phyloP scores from a whole-genome alignment of 2,329 filamentous ascomycete species.

The Dactylellina drechsleri region DNA sequence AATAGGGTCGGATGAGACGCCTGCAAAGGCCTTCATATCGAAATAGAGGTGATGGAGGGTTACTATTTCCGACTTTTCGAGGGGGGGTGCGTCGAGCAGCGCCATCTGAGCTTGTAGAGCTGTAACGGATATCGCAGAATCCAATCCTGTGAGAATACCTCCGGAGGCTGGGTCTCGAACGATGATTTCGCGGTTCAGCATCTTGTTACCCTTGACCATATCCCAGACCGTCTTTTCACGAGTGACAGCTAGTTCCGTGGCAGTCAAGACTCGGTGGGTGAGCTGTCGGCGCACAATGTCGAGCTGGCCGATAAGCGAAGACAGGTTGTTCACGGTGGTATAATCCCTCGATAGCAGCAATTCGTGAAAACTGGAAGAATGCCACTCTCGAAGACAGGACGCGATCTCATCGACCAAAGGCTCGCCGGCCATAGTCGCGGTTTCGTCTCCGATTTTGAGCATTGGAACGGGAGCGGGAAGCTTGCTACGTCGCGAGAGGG shows the following conservation, averaged over 20 bases:
- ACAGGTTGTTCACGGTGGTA: slow-evolving; percentile 79
- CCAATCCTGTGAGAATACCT: slow-evolving; percentile 86
- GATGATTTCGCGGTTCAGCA: slow-evolving; percentile 92
- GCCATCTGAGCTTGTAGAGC: slow-evolving; percentile 96
- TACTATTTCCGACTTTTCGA: slow-evolving; percentile 73
- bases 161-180: slow-evolving; percentile 89
- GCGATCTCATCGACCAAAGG: slow-evolving; percentile 97
- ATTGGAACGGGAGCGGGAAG: slow-evolving; percentile 94
- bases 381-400: slow-evolving; percentile 96
- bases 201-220: slow-evolving; percentile 90
- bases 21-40: slow-evolving; percentile 83
- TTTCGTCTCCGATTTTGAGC: slow-evolving; percentile 97
- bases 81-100: slow-evolving; percentile 83
- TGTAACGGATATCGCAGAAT: slow-evolving; percentile 90
- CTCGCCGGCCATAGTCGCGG: slow-evolving; percentile 85
- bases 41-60: slow-evolving; percentile 83
- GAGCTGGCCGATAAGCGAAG: slow-evolving; percentile 80
- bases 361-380: slow-evolving; percentile 95
- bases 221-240: slow-evolving; percentile 96
- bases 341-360: slow-evolving; percentile 86
- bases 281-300: slow-evolving; percentile 88
- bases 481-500: slow-evolving; percentile 69
- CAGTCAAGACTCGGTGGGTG: slow-evolving; percentile 90
- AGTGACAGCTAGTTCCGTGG: slow-evolving; percentile 80
- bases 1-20: slow-evolving; percentile 77